These are phyloP conservation scores for Petunia axillaris DNA, from an alignment of 257 asterid genomes.

Conservation along the genomic window DNA sequence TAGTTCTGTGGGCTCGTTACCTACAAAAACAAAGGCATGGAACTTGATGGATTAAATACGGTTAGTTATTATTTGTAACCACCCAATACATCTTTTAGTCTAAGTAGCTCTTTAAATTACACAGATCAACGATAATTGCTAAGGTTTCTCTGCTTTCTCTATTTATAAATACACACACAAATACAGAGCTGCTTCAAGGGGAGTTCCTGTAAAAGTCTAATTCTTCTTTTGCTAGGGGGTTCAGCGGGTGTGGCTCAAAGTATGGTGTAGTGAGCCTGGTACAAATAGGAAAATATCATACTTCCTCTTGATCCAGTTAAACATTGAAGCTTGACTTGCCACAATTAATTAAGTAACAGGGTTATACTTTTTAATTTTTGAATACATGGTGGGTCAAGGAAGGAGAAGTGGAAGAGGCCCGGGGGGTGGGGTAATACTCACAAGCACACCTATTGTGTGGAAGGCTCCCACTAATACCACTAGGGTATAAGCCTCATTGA, in stretches of 20 bases:
- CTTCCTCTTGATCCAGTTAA: background rate
- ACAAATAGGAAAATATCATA: background rate
- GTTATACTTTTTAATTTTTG: background rate
- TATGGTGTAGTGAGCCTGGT: background rate
- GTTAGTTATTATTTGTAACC: background rate
- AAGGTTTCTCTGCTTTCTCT: background rate
- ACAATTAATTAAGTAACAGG: background rate
- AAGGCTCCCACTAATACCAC: too few species aligned
- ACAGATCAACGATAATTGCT: background rate
- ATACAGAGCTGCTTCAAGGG: background rate
- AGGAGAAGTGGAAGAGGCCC: too few species aligned
- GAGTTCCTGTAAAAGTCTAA: background rate
- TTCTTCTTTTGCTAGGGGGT: background rate
- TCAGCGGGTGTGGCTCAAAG: background rate
- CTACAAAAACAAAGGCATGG: background rate
- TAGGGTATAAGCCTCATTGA: too few species aligned
- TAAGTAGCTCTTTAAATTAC: background rate
- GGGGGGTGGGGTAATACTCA: too few species aligned
- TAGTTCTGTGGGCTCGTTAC: conserved; percentile 33
- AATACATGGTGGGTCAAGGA: too few species aligned
- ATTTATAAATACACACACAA: too few species aligned
- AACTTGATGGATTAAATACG: background rate
- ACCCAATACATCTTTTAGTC: background rate
- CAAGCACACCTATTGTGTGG: too few species aligned
- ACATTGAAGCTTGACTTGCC: background rate